A percentile compares a stretch with the other conserved stretches of the same genome.
phyloP scores from a whole-genome alignment of 2,329 filamentous ascomycete genomes.

The Penicillium sp. region DNA sequence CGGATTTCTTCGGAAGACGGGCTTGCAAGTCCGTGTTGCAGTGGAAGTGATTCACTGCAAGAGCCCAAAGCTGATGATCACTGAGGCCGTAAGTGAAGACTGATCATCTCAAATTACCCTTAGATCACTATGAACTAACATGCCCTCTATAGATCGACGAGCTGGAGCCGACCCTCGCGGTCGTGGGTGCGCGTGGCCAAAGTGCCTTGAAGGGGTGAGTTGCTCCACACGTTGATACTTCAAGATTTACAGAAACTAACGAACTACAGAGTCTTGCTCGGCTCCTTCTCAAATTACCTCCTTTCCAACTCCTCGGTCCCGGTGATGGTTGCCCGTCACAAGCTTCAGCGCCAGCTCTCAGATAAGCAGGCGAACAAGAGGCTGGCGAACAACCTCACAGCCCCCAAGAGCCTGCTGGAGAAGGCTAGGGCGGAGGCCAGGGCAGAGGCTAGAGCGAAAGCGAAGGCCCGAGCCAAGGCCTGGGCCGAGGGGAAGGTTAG shows the following conservation, averaged over 20 bases:
- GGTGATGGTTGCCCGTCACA: conserved; percentile 96
- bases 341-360: conserved; percentile 83
- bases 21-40: conserved; percentile 88
- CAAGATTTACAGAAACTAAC: conserved; percentile 16
- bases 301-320: conserved; percentile 96
- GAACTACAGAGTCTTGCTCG: conserved; percentile 76
- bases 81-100: conserved; percentile 71
- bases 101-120: conserved; percentile 24
- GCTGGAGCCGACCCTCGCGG: conserved; percentile 87
- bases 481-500: neutral
- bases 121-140: conserved; percentile 11
- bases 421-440: conserved; percentile 65
- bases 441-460: conserved; percentile 59
- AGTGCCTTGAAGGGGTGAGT: conserved; percentile 90
- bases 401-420: conserved; percentile 64
- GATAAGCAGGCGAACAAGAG: conserved; percentile 68
- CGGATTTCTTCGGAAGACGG: conserved; percentile 86
- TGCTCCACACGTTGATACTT: neutral
- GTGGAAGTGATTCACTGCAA: conserved; percentile 99
- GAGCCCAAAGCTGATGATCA: conserved; percentile 93
- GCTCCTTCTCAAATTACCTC: conserved; percentile 96
- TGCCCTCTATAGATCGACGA: conserved; percentile 74
- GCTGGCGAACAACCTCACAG: conserved; percentile 81
- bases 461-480: neutral
- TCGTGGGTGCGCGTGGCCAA: conserved; percentile 87